Base-by-base conservation (phyloP, 805 yeast species). In the Cyberlindnera mrakii region DNA sequence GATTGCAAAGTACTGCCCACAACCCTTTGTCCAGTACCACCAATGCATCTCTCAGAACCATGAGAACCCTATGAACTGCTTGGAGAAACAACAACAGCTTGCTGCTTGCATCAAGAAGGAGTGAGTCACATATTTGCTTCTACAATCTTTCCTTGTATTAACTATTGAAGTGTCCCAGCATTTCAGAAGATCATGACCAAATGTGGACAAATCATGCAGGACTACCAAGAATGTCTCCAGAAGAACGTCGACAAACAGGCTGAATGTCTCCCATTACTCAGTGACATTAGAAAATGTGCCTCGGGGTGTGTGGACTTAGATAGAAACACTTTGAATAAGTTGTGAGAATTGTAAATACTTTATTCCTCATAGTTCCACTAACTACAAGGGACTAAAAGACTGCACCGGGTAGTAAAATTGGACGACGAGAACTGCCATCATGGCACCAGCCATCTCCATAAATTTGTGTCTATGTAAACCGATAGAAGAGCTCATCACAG, bases 1-100 rank as follows among this genome's bases (percentile, higher is more conserved):
- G 74, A 78, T 84, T 44, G 89, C 95, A 13, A 73, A 77, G 42
- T 67, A 72, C 55, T 86, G 96, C 59, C 93, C 95, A 0, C 78
- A 76, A 47, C 74, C 79, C 55, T 85, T 86, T 50, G 64, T 85
- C 44, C 75, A 72, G 23, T 86, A 82, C 60, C 91, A 86, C 61
- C 78, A 77, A 54, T 86, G 95, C 57, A 74, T 86, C 61, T 65
- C 78, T 30, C 69, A 67, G 25, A 81, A 81, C 33, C 72, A 71
- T 42, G 78, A 77, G 11, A 67, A 69, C 48, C 71, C 73, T 19
- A 54, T 62, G 16, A 65, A 68, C 45, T 86, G 95, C 57, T 59
- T 64, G 0, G 59, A 58, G 33, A 74, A 80, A 49, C 95, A 85
- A 60, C 60, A 63, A 33, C 70, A 68, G 16, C 68, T 86, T 31